Evolutionary conservation across 257 asterid genomes (phyloP).

Genomic region (Jaltomata sinuosa): DNA sequence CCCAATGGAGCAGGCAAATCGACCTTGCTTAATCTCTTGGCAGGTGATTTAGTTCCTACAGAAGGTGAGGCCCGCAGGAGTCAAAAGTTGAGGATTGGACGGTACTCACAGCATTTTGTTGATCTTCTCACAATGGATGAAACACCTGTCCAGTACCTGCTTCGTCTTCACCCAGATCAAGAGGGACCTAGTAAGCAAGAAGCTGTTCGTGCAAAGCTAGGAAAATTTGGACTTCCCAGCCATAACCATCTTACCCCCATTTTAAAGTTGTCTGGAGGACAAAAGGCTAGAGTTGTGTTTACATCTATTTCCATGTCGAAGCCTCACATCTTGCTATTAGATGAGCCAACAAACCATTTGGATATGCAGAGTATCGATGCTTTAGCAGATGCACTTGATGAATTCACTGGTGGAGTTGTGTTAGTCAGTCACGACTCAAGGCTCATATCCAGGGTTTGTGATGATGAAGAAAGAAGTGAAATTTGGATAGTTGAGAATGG

Average conservation of each 20-base stretch:
- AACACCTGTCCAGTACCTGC: slow-evolving; percentile 18
- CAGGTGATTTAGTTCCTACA: slow-evolving; percentile 35
- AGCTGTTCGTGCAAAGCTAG: slow-evolving; percentile 19
- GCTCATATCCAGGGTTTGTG: slow-evolving; percentile 32
- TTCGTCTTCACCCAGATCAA: slow-evolving; percentile 20
- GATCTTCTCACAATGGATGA: slow-evolving; percentile 23
- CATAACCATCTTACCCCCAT: slow-evolving; percentile 28
- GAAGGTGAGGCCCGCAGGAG: slow-evolving; percentile 29
- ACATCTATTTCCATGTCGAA: slow-evolving; percentile 22
- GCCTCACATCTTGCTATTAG: slow-evolving; percentile 31
- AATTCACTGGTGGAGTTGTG: slow-evolving; percentile 20
- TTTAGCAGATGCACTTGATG: slow-evolving; percentile 25
- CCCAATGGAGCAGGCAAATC: slow-evolving; percentile 79
- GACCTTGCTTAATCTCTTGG: slow-evolving; percentile 62
- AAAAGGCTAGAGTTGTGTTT: slow-evolving; percentile 28
- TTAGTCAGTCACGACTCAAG: slow-evolving; percentile 38
- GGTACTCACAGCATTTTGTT: slow-evolving; percentile 22
- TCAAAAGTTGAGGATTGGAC: slow-evolving; percentile 26
- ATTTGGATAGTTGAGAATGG: slow-evolving; percentile 40
- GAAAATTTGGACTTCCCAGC: slow-evolving; percentile 22
- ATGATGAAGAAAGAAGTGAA: slow-evolving; percentile 35
- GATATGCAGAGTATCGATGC: slow-evolving; percentile 39
- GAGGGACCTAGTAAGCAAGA: slow-evolving; percentile 21
- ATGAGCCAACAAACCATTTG: slow-evolving; percentile 35
- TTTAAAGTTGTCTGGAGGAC: slow-evolving; percentile 29